Conservation (phyloP, 2,329 filamentous ascomycete genomes). For the Fusarium pseudograminearum region DNA sequence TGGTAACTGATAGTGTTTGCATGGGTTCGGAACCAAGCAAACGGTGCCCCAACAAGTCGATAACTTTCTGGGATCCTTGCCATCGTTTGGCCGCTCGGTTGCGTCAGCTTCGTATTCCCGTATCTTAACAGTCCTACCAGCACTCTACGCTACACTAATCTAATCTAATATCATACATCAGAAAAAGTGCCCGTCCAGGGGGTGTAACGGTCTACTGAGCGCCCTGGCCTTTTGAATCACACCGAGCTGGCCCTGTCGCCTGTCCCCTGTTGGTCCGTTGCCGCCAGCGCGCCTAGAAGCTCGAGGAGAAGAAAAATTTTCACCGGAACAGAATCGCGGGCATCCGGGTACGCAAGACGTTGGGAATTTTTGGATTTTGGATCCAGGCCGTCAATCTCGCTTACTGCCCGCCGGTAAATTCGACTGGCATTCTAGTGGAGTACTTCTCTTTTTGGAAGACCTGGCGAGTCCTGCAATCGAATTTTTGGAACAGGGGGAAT, state of each 20-base stretch:
- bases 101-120: slow-evolving; percentile 47
- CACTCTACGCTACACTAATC: slow-evolving; percentile 19
- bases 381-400: slow-evolving; percentile 53
- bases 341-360: slow-evolving; percentile 47
- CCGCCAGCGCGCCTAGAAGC: slow-evolving; percentile 49
- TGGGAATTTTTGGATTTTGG: slow-evolving; percentile 42
- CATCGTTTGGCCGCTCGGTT: slow-evolving; percentile 33
- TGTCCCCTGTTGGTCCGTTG: slow-evolving; percentile 45
- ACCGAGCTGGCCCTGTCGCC: slow-evolving; percentile 45
- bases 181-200: slow-evolving; percentile 26
- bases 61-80: slow-evolving; percentile 24
- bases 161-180: slow-evolving; percentile 30
- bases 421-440: slow-evolving; percentile 47
- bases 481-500: slow-evolving; percentile 31
- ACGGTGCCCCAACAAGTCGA: slow-evolving; percentile 26
- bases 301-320: slow-evolving; percentile 49
- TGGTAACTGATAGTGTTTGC: slow-evolving; percentile 40
- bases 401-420: slow-evolving; percentile 53
- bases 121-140: slow-evolving; percentile 21
- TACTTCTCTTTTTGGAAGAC: slow-evolving; percentile 9
- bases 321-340: slow-evolving; percentile 47
- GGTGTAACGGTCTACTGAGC: slow-evolving; percentile 43
- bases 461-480: slow-evolving; percentile 36
- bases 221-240: slow-evolving; percentile 48
- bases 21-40: slow-evolving; percentile 31